phyloP scores from a whole-genome alignment of 2,329 filamentous ascomycete genomes.

The Hypomyces perniciosus region DNA sequence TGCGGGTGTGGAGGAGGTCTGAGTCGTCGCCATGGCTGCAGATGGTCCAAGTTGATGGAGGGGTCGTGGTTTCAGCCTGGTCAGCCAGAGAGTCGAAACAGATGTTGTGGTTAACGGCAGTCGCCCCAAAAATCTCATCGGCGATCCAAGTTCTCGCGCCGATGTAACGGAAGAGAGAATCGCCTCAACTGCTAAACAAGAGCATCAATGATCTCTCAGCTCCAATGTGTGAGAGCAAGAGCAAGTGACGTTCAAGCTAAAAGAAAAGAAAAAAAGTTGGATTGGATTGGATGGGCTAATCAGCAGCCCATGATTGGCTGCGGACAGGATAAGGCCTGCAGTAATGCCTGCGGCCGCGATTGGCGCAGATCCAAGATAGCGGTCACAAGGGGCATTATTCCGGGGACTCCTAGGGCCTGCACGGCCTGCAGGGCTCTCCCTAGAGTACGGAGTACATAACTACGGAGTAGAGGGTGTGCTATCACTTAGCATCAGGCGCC shows the following conservation, averaged over 20 bases:
- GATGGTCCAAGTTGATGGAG: conserved; percentile 1
- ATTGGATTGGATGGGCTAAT: conserved; percentile 8
- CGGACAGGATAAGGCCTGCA: not conserved
- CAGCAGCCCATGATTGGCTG: not conserved
- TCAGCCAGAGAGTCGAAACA: not conserved
- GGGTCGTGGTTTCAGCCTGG: not conserved
- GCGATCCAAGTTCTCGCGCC: not conserved
- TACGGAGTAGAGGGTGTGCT: not conserved
- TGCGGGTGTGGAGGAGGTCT: conserved; percentile 4
- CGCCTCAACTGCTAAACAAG: too few relatives aligned
- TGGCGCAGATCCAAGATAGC: not conserved
- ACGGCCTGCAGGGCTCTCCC: too few relatives aligned
- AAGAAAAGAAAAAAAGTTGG: conserved; percentile 1
- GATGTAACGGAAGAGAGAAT: not conserved
- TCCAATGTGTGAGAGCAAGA: not conserved
- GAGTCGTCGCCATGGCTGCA: conserved; percentile 13
- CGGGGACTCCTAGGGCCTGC: not conserved
- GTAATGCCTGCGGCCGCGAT: not conserved
- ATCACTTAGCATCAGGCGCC: not conserved
- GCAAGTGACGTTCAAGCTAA: not conserved
- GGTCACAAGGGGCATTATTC: not conserved
- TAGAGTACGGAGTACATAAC: too few relatives aligned
- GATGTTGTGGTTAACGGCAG: not conserved
- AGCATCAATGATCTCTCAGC: too few relatives aligned
- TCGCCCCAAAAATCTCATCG: conserved; percentile 14